Evolutionary conservation across 75 land plant genomes (phyloP), one percentile per base, ranked within the genome.

Genomic region (Picea sitchensis): DNA sequence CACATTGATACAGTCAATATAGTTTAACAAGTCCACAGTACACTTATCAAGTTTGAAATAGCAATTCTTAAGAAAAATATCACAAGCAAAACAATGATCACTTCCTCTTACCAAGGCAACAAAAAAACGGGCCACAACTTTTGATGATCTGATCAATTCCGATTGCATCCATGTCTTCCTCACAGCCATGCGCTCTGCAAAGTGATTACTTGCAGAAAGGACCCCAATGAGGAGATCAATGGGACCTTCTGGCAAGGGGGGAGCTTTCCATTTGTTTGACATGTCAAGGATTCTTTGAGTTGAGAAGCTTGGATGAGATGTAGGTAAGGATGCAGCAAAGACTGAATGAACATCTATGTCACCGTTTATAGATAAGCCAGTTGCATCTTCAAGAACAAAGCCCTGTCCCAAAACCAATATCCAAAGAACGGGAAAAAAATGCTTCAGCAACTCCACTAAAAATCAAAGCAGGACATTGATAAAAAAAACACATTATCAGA

Each of bases 131-230:
- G 90, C 93, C 54, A 87, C 90, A 44, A 84, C 93, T 74, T 78
- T 76, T 56, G 89, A 82, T 34, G 88, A 79, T 59, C 75, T 81
- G n/a, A 91, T 81, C 4, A 77, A 84, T 57, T 75, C 59, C 63
- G 83, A 91, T 56, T 90, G 93, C 92, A 91, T 79, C 93, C 93
- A 91, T 14, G 93, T 91, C 82, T 87, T 91, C 81, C 93, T 81
- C 36, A 87, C 80, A 58, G 93, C 93, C 93, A 90, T 91, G n/a
- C 93, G 79, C 72, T 90, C 92, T 30, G 92, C 82, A 83, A 91
- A 91, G 76, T 90, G 90, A 61, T 89, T 91, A 76, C 87, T 83
- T 11, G 90, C 83, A 41, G 93, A 91, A 30, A 91, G 81, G 59
- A 91, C 86, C 61, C 93, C 92, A 74, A 91, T 82, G 69, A 90